Conservation (phyloP, 345 rosid genomes). For the Bretschneidera sinensis region DNA sequence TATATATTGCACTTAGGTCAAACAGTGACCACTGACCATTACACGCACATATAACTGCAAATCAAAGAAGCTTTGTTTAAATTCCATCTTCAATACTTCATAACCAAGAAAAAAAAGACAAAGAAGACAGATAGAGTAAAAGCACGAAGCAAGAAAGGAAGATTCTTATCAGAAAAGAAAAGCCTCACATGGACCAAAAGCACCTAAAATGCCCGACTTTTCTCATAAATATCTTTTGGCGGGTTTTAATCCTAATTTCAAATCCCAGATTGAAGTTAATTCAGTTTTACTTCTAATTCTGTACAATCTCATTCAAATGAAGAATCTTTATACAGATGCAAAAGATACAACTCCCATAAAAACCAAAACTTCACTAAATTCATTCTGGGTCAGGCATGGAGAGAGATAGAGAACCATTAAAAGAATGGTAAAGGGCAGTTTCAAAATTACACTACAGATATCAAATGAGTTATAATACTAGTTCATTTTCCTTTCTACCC, state of each 20-base stretch:
- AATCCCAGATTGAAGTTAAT: constrained; percentile 7
- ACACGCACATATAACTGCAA: constrained; percentile 21
- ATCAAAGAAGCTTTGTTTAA: constrained; percentile 22
- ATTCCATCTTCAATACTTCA: constrained; percentile 30
- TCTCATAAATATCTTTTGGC: constrained; percentile 47
- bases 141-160: constrained; percentile 47
- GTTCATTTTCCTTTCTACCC: too few relatives aligned
- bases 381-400: too few relatives aligned
- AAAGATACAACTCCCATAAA: background rate
- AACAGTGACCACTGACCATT: constrained; percentile 6
- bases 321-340: constrained; percentile 23
- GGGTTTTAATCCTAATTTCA: constrained; percentile 19
- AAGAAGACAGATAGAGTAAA: constrained; percentile 21
- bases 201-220: constrained; percentile 40
- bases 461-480: too few relatives aligned
- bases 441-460: too few relatives aligned
- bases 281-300: constrained; percentile 10
- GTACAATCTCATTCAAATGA: constrained; percentile 17
- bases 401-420: too few relatives aligned
- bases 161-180: constrained; percentile 47
- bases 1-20: constrained; percentile 6
- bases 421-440: too few relatives aligned
- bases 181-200: constrained; percentile 60
- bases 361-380: background rate
- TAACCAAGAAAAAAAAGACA: constrained; percentile 34